A percentile compares a stretch with the other conserved stretches of the same genome.
phyloP scores from a whole-genome alignment of 495 filamentous ascomycete species.

The Apodospora peruviana region DNA sequence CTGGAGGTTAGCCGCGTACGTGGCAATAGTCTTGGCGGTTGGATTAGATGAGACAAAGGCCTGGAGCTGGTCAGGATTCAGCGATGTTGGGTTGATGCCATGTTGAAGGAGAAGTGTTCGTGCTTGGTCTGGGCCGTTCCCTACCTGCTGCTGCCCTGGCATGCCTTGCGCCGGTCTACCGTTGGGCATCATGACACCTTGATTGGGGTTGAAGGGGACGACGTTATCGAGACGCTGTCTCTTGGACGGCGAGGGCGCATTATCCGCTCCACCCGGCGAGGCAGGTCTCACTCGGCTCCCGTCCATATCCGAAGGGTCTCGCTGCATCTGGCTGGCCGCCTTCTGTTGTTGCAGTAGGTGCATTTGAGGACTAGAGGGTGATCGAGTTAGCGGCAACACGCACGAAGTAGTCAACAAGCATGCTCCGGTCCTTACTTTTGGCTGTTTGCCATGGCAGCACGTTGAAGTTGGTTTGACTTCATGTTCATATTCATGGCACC shows the following conservation, averaged over 20 bases:
- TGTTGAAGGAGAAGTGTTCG: slow-evolving; percentile 65
- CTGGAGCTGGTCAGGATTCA: slow-evolving; percentile 73
- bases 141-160: slow-evolving; percentile 68
- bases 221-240: slow-evolving; percentile 77
- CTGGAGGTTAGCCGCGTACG: slow-evolving; percentile 78
- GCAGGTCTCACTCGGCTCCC: slow-evolving; percentile 74
- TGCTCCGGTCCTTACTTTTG: slow-evolving; percentile 50
- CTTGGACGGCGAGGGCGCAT: slow-evolving; percentile 89
- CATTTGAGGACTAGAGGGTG: slow-evolving; percentile 56
- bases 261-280: slow-evolving; percentile 77
- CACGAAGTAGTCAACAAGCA: no score
- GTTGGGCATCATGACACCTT: slow-evolving; percentile 68
- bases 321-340: slow-evolving; percentile 70
- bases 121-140: slow-evolving; percentile 43
- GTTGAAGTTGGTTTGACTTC: slow-evolving; percentile 54
- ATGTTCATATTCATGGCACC: slow-evolving; percentile 43
- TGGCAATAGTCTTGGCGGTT: slow-evolving; percentile 66
- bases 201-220: slow-evolving; percentile 57
- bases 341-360: slow-evolving; percentile 56
- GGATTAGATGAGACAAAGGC: slow-evolving; percentile 59
- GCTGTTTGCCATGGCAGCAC: slow-evolving; percentile 75
- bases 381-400: no score
- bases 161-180: slow-evolving; percentile 68
- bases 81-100: slow-evolving; percentile 66
- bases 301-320: slow-evolving; percentile 81